Base-by-base conservation (phyloP, 1,139 yeast species). In the Debaryomyces subglobosus region DNA sequence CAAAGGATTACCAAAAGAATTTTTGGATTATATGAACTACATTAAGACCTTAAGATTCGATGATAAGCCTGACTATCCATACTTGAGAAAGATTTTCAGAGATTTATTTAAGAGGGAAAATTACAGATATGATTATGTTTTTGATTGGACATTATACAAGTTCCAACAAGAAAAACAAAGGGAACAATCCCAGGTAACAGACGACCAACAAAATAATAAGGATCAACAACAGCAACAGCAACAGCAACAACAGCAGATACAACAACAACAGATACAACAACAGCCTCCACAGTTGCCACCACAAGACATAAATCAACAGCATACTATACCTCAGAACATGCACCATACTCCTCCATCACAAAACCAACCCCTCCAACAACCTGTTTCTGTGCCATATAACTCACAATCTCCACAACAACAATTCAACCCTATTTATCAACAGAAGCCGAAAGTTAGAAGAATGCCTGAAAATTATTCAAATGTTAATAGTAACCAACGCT, bases 81-180 rank as follows among this genome's bases (percentile, higher is more conserved):
- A 87, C 66, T 79, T 94, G 68, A 86, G 98, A 63, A 87, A 90
- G 67, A 77, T 94, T 52, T 87, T 94, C 71, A 84, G 97, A 63
- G 97, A 92, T 65, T 78, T 94, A 63, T 90, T 91, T 67, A 79
- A 89, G 57, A 84, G 95, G 55, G 94, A 92, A 67, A 90, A 90
- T 53, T 94, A 90, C 69, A 85, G 89, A 59, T 94, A 92, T 68
- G 99, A 94, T 70, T 94, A 91, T 69, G 85, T 94, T 21, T 94
- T 91, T 71, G 99, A 94, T 70, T 94, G 99, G 99, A 92, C 98
- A 30, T 82, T 92, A 63, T 86, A 89, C 72, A 85, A 89, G 73
- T 86, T 86, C 71, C 84, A 81, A 56, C 77, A 78, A 57, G 85
- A 80, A 57, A 82, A 86, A 71, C 82, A 85, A 69, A 77, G 84